Conservation (phyloP, 371 early-diverging fungal species). For the Saksenaea oblongispora region DNA sequence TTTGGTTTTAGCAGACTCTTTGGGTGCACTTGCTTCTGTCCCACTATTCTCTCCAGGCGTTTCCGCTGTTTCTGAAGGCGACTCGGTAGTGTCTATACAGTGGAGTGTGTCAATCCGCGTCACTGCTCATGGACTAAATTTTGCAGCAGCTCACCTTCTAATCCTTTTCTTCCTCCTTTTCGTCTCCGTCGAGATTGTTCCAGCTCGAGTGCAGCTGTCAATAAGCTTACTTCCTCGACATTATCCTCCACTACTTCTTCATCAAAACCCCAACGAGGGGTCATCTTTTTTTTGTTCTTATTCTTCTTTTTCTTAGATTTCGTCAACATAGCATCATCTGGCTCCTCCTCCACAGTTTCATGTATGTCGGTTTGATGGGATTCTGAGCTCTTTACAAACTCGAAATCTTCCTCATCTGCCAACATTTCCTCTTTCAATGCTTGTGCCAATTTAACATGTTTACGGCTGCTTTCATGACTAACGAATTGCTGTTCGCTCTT, state of each 20-base stretch:
- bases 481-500: conserved; percentile 71
- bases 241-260: conserved; percentile 19
- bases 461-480: conserved; percentile 78
- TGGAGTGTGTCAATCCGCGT: too few relatives aligned
- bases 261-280: conserved; percentile 32
- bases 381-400: conserved; percentile 34
- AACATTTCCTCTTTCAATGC: conserved; percentile 67
- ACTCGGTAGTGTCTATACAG: too few relatives aligned
- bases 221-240: conserved; percentile 25
- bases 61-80: conserved; percentile 3
- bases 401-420: conserved; percentile 54
- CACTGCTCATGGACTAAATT: too few relatives aligned
- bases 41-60: conserved; percentile 23
- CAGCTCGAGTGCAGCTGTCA: conserved; percentile 31
- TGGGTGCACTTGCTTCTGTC: conserved; percentile 23
- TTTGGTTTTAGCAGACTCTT: conserved; percentile 48
- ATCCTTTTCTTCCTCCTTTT: conserved; percentile 7
- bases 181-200: conserved; percentile 19
- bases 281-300: conserved; percentile 39
- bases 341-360: conserved; percentile 12
- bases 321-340: conserved; percentile 11
- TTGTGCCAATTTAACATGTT: conserved; percentile 72
- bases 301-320: conserved; percentile 38
- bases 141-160: conserved; percentile 24
- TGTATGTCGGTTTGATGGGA: too few relatives aligned